Percentiles rank a stretch among this genome's conserved stretches.
Evolutionary conservation across 441 rosid species (phyloP).

Genomic region (Jatropha multifida): DNA sequence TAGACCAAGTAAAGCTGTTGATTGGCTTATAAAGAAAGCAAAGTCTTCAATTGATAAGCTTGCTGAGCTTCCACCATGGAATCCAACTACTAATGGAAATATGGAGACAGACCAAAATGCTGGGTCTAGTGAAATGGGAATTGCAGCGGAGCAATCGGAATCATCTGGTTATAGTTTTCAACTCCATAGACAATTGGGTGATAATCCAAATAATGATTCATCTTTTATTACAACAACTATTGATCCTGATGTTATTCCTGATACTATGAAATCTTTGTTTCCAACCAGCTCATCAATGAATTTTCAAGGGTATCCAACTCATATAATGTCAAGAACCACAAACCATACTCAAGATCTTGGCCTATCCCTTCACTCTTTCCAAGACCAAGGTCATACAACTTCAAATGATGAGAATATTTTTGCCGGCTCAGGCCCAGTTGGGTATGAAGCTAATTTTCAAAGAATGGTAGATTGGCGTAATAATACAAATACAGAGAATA

Average conservation of each 20-base stretch:
- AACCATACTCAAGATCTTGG: constrained; percentile 45
- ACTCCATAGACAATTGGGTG: constrained; percentile 28
- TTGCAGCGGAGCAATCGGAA: constrained; percentile 32
- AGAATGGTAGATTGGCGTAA: constrained; percentile 49
- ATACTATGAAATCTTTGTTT: constrained; percentile 82
- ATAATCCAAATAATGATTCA: constrained; percentile 36
- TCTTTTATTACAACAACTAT: constrained; percentile 54
- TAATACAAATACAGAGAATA: constrained; percentile 44
- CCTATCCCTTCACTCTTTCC: constrained; percentile 60
- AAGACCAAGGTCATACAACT: constrained; percentile 57
- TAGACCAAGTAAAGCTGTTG: constrained; percentile 92
- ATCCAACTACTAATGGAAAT: constrained; percentile 38
- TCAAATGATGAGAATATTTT: constrained; percentile 33
- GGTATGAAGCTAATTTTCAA: constrained; percentile 49
- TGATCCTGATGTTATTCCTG: constrained; percentile 69
- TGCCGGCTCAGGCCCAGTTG: constrained; percentile 30
- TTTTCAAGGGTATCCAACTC: constrained; percentile 54
- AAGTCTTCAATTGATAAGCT: constrained; percentile 79
- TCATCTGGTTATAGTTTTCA: constrained; percentile 26
- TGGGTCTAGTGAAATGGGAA: constrained; percentile 33
- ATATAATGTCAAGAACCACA: constrained; percentile 43
- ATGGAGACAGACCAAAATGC: constrained; percentile 25
- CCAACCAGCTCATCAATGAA: constrained; percentile 61
- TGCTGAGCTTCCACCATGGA: constrained; percentile 86
- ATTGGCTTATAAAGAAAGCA: constrained; percentile 90